Evolutionary conservation across 2,329 filamentous ascomycete genomes (phyloP).

Genomic region (Drechmeria coniospora): DNA sequence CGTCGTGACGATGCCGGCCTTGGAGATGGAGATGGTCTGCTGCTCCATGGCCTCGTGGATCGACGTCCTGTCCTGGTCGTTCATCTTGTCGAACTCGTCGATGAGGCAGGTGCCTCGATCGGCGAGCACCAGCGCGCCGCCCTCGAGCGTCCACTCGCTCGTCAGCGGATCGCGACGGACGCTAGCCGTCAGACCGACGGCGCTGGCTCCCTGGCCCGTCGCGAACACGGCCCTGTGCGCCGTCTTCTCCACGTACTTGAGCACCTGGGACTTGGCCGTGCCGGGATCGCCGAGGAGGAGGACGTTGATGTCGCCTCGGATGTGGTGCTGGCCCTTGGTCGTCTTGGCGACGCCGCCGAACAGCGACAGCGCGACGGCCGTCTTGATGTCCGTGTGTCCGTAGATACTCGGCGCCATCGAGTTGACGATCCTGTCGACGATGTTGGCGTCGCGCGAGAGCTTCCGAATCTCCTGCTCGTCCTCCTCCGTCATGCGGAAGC

Average conservation of each 20-base stretch:
- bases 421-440: slow-evolving; percentile 81
- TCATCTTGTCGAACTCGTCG: slow-evolving; percentile 99
- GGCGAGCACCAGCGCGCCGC: slow-evolving; percentile 84
- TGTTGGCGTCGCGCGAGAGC: slow-evolving; percentile 76
- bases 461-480: slow-evolving; percentile 84
- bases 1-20: slow-evolving; percentile 95
- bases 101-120: slow-evolving; percentile 93
- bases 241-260: slow-evolving; percentile 97
- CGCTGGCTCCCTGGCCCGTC: slow-evolving; percentile 90
- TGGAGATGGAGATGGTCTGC: slow-evolving; percentile 97
- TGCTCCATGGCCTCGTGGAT: slow-evolving; percentile 99
- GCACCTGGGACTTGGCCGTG: slow-evolving; percentile 92
- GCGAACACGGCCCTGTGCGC: slow-evolving; percentile 94
- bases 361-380: slow-evolving; percentile 80
- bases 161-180: slow-evolving; percentile 92
- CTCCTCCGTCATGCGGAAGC: slow-evolving; percentile 87
- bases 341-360: slow-evolving; percentile 91
- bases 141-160: slow-evolving; percentile 93
- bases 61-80: slow-evolving; percentile 92
- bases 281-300: slow-evolving; percentile 90
- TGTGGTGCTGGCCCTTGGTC: slow-evolving; percentile 74
- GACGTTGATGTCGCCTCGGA: slow-evolving; percentile 96
- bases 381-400: slow-evolving; percentile 93
- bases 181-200: slow-evolving; percentile 92
- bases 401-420: slow-evolving; percentile 97